Percentiles rank a stretch among this genome's conserved stretches.
phyloP scores from a whole-genome alignment of 1,284 basidiomycete genomes.

The Microbotryomycetes sp. region DNA sequence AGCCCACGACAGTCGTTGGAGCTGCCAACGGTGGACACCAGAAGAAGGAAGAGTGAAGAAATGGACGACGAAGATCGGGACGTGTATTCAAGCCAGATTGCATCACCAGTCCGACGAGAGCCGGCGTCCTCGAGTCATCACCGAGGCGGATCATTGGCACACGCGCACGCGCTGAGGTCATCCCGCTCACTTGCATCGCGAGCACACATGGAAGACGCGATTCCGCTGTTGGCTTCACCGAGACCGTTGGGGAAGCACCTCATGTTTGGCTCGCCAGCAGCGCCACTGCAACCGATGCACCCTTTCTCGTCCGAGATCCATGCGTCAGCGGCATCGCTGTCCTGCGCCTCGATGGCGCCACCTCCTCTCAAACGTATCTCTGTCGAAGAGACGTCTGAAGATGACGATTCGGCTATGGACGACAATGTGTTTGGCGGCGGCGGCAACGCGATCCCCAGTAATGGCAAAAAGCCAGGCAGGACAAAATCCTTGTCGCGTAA shows the following conservation, averaged over 20 bases:
- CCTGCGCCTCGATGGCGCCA: slow-evolving; percentile 1
- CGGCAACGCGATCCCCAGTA: slow-evolving; percentile 3
- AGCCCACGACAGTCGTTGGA: slow-evolving; percentile 7
- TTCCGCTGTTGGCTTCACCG: slow-evolving; percentile 1
- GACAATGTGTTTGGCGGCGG: slow-evolving; percentile 1
- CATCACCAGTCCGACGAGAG: slow-evolving; percentile 14
- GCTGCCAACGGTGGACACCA: slow-evolving; percentile 9
- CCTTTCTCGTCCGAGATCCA: not conserved
- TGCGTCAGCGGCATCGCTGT: slow-evolving; percentile 3
- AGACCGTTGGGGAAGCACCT: not conserved
- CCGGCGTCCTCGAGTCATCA: not conserved
- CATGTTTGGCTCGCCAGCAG: not conserved
- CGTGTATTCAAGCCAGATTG: not conserved
- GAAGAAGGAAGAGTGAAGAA: slow-evolving; percentile 31
- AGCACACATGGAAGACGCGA: not conserved
- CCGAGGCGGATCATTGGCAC: slow-evolving; percentile 23
- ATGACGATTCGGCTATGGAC: not conserved
- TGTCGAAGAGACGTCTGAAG: slow-evolving; percentile 18
- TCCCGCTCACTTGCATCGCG: slow-evolving; percentile 26
- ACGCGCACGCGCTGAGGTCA: slow-evolving; percentile 25
- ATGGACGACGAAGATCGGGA: slow-evolving; percentile 30
- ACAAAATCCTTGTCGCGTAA: slow-evolving; percentile 26
- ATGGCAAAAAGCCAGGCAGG: slow-evolving; percentile 8
- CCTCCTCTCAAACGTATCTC: slow-evolving; percentile 29
- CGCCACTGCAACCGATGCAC: not conserved